Evolutionary conservation across 23 red algal genomes (phyloP).

Genomic region (Gracilaria domingensis): DNA sequence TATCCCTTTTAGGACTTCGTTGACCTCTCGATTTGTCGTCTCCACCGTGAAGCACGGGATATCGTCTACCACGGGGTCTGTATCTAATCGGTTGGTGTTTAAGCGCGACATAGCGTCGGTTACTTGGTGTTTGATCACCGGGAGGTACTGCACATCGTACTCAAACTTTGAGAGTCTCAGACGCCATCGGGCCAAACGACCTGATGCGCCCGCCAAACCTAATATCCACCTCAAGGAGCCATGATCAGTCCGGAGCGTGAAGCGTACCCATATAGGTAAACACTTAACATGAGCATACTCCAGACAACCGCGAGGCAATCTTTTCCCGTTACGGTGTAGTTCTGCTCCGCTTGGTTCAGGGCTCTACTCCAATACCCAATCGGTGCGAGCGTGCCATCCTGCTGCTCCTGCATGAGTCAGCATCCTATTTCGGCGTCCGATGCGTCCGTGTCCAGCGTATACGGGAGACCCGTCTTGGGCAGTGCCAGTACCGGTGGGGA

Average conservation of each 20-base stretch:
- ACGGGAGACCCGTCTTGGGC: neutral
- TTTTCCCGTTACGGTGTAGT: neutral
- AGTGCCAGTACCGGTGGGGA: constrained; percentile 13
- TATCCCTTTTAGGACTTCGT: too few relatives aligned
- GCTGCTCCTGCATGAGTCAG: constrained; percentile 9
- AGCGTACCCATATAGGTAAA: constrained; percentile 1
- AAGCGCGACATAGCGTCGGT: constrained; percentile 1
- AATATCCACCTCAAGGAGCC: constrained; percentile 23
- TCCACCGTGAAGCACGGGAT: neutral
- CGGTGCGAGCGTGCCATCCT: neutral
- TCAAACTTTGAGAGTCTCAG: constrained; percentile 15
- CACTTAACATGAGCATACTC: neutral
- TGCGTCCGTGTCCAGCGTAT: constrained; percentile 18
- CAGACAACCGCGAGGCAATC: constrained; percentile 5
- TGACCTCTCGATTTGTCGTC: too few relatives aligned
- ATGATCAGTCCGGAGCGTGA: constrained; percentile 1
- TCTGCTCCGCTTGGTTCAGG: neutral
- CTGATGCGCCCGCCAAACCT: neutral
- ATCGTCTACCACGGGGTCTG: neutral
- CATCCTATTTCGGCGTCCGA: constrained; percentile 26
- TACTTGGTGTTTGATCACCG: neutral
- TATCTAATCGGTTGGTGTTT: neutral
- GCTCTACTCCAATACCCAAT: constrained; percentile 29
- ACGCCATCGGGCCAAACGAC: constrained; percentile 4
- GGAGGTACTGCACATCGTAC: constrained; percentile 2